Base-by-base conservation (phyloP, 2,329 filamentous ascomycete species). In the Clathrospora elynae region DNA sequence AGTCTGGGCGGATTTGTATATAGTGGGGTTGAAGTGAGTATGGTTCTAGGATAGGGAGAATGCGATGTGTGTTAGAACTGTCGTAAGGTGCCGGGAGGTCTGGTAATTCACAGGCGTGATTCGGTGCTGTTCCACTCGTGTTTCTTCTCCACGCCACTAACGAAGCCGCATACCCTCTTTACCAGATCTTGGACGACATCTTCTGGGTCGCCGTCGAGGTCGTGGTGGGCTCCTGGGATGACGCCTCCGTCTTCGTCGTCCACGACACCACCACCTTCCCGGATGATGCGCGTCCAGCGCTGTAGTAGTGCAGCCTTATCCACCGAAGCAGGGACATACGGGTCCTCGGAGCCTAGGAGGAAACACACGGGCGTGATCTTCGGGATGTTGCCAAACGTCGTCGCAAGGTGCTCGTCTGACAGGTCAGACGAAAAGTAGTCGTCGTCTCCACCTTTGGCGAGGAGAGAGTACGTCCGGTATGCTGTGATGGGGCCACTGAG, bases 351-450 rank as follows among this genome's bases (percentile, higher is more conserved):
- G 1, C 85, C 85, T 45, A 83, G 81, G 20, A 90, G 62, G 12
- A 88, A 81, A 51, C 87, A 71, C 1, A 89, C 68, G 1, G 82
- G 80, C n/a, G 70, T 71, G 9, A 42, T 17, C 6, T 50, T 43
- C 37, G 80, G 72, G 41, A 89, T 73, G 35, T 72, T 73, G 3
- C 83, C 79, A 78, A 92, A 96, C n/a, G 85, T 85, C 10, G 66
- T 66, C 16, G 69, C 61, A 5, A 90, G 73, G 12, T 76, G 74
- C 20, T 80, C 75, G 28, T 82, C 78, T 0, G 74, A 68, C n/a
- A 93, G 72, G 62, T 93, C 87, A 2, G 83, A 84, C n/a, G 87
- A 91, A 72, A 95, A 96, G 62, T 87, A 89, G 65, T 96, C 91
- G 65, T 96, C 91, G 45, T 88, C 86, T 7, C 85, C 87, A 4